Percentiles rank a stretch among this genome's conserved stretches.
phyloP scores from a whole-genome alignment of 371 early-diverging fungal species.

The Mucor mucedo region DNA sequence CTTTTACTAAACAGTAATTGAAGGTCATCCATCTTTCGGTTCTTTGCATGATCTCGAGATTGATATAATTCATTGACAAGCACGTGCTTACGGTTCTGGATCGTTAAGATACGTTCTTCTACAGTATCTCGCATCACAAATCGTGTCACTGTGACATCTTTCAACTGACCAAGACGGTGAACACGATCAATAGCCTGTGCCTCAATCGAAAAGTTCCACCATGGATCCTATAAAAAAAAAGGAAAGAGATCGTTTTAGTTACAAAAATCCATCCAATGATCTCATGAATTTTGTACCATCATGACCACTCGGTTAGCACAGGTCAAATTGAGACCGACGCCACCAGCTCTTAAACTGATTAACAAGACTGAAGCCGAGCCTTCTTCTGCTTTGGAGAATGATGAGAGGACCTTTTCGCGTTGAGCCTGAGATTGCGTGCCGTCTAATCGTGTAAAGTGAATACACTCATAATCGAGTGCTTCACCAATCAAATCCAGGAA shows the following conservation, averaged over 20 bases:
- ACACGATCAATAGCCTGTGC: conserved; percentile 90
- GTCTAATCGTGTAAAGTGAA: conserved; percentile 70
- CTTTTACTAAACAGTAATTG: conserved; percentile 46
- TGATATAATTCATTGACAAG: conserved; percentile 59
- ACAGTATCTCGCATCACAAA: conserved; percentile 63
- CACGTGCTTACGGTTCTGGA: conserved; percentile 64
- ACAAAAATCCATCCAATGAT: too few species aligned
- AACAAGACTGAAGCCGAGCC: conserved; percentile 68
- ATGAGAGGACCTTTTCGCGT: conserved; percentile 61
- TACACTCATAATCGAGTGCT: conserved; percentile 53
- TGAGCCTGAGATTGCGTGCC: conserved; percentile 68
- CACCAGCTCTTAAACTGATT: conserved; percentile 86
- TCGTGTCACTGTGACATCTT: conserved; percentile 62
- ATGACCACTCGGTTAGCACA: conserved; percentile 75
- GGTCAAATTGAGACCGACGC: conserved; percentile 90
- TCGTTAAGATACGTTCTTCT: conserved; percentile 70
- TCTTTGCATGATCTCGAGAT: conserved; percentile 51
- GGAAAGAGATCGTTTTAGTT: background rate
- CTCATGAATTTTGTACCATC: conserved; percentile 46
- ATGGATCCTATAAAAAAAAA: conserved; percentile 67
- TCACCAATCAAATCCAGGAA: conserved; percentile 74
- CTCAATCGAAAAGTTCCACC: conserved; percentile 87
- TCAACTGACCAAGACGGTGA: conserved; percentile 81
- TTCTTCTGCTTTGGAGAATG: conserved; percentile 50
- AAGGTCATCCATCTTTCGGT: conserved; percentile 56